These are phyloP conservation scores for Candida labiduridarum DNA, from an alignment of 1,139 yeast genomes.

Conservation along the genomic window DNA sequence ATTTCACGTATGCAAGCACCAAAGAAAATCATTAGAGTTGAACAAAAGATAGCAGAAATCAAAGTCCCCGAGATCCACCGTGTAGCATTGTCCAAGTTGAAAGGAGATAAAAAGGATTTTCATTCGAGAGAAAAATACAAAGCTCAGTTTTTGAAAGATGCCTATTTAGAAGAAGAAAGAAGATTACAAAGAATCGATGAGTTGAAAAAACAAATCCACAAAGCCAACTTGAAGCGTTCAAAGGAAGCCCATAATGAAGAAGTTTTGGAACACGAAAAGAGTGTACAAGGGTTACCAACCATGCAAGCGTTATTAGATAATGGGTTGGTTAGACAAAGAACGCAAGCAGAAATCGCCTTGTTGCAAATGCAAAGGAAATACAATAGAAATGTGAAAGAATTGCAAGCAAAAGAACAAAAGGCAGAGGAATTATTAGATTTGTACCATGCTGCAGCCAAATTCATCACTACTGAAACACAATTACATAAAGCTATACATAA, in stretches of 20 bases:
- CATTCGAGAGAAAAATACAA: conserved; percentile 67
- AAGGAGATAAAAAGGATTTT: conserved; percentile 55
- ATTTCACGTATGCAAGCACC: conserved; percentile 44
- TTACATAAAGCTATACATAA: conserved; percentile 57
- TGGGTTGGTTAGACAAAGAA: conserved; percentile 71
- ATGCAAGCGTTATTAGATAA: conserved; percentile 68
- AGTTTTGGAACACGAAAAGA: conserved; percentile 41
- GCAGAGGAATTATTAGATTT: conserved; percentile 64
- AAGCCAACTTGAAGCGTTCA: conserved; percentile 24
- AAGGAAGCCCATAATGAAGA: conserved; percentile 29
- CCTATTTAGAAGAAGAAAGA: conserved; percentile 63
- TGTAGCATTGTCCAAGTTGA: conserved; percentile 24
- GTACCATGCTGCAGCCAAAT: conserved; percentile 69
- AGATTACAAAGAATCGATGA: conserved; percentile 47
- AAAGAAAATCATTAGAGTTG: conserved; percentile 59
- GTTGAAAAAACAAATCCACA: conserved; percentile 26
- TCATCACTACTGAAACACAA: conserved; percentile 66
- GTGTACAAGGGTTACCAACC: conserved; percentile 81
- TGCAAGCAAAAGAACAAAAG: conserved; percentile 41
- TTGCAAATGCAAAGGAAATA: conserved; percentile 43
- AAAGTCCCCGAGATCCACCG: conserved; percentile 47
- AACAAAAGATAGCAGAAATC: conserved; percentile 55
- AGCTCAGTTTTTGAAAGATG: conserved; percentile 67
- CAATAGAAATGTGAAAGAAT: conserved; percentile 38
- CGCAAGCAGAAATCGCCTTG: conserved; percentile 60